Evolutionary conservation across 2,329 filamentous ascomycete species (phyloP).

Genomic region (Metarhizium album): DNA sequence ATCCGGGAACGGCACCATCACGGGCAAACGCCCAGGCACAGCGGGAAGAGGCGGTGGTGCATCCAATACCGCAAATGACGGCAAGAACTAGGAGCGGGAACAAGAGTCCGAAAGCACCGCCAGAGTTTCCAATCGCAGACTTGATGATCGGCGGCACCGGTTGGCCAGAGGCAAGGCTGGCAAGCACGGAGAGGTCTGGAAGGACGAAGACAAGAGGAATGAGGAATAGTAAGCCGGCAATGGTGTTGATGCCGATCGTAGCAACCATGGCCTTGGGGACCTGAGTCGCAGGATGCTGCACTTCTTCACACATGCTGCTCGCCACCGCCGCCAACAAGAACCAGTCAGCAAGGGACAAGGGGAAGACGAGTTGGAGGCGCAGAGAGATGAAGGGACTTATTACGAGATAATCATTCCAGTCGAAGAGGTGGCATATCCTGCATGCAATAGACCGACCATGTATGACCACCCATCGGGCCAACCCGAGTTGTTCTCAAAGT

Average conservation of each 20-base stretch:
- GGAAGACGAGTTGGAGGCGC: not conserved
- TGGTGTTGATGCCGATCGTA: slow-evolving; percentile 55
- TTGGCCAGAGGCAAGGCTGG: slow-evolving; percentile 43
- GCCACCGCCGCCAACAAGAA: too few species aligned
- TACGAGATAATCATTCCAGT: slow-evolving; percentile 73
- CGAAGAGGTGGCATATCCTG: slow-evolving; percentile 63
- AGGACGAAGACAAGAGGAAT: slow-evolving; percentile 60
- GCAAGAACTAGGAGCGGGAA: slow-evolving; percentile 56
- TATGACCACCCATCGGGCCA: slow-evolving; percentile 65
- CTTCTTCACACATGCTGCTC: slow-evolving; percentile 68
- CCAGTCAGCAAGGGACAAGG: not conserved
- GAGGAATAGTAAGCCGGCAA: slow-evolving; percentile 57
- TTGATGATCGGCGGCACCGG: slow-evolving; percentile 56
- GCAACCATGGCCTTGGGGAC: slow-evolving; percentile 64
- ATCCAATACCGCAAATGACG: slow-evolving; percentile 56
- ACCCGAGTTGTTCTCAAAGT: slow-evolving; percentile 58
- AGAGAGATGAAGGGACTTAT: slow-evolving; percentile 21
- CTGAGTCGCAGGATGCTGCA: slow-evolving; percentile 52
- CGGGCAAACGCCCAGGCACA: slow-evolving; percentile 61
- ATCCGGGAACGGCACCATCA: slow-evolving; percentile 58
- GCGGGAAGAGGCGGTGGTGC: slow-evolving; percentile 57
- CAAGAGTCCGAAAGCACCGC: slow-evolving; percentile 51
- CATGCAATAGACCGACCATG: slow-evolving; percentile 60
- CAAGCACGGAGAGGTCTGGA: slow-evolving; percentile 47
- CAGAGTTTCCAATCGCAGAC: slow-evolving; percentile 47